Base-by-base conservation (phyloP, 1,284 basidiomycete genomes). In the Tausonia pullulans region DNA sequence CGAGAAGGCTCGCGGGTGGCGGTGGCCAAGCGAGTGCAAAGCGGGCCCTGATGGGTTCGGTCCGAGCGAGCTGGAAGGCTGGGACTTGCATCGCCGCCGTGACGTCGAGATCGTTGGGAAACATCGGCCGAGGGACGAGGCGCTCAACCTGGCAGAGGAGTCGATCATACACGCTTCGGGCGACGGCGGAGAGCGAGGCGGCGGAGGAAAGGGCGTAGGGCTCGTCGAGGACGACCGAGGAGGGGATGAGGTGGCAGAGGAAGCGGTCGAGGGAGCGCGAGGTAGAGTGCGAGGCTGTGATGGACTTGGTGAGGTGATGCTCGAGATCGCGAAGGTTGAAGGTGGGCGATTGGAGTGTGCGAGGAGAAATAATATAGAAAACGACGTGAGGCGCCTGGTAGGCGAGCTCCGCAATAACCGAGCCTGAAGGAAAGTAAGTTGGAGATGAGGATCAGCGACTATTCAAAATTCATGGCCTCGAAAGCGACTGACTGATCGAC, bases 201-300 rank as follows among this genome's bases (percentile, higher is more conserved):
- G 74, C 7, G 74, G 50, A 69, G 13, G 76, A 72, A 4, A 80
- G 76, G 65, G 77, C 77, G 62, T 78, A 76, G 50, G 78, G 73
- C 40, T 74, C 75, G 49, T 77, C 78, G 51, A 77, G 74, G 16
- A 87, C 76, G 51, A 82, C 74, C 11, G 82, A 77, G 64, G 87
- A 83, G 2, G 88, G 85, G 51, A 90, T 76, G 62, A 89, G 82
- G 67, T 89, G 86, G 60, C 87, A 81, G 40, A 84, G 76, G 14
- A 73, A 82, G 65, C 45, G 51, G 59, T 14, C 39, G 46, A 27
- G 27, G 27, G 27, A 27, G 27, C 27, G 27, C 27, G 48, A 62
- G 51, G 61, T 55, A 60, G 46, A 60, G 40, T 43, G 61, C 74
- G 64, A 82, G 81, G 70, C 83, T 83, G 57, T 63, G 67, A 84